Evolutionary conservation across 2,329 filamentous ascomycete species (phyloP).

Genomic region (Phaeosphaeria sp.): DNA sequence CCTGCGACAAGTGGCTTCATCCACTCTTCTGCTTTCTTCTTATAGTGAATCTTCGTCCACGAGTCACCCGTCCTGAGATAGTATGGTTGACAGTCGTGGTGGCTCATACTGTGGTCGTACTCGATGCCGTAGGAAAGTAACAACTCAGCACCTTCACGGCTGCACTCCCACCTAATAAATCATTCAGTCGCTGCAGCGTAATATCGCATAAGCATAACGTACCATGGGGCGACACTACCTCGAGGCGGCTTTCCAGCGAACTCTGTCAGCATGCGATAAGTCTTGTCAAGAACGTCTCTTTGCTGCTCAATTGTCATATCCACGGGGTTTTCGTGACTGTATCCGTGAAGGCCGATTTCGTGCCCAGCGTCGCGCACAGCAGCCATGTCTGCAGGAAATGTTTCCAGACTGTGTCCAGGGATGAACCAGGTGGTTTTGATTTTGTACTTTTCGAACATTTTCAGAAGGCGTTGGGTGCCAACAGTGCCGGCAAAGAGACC

Average conservation of each 20-base stretch:
- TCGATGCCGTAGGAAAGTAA: conserved; percentile 71
- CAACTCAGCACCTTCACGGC: conserved; percentile 69
- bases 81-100: conserved; percentile 70
- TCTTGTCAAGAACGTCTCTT: conserved; percentile 75
- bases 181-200: conserved; percentile 45
- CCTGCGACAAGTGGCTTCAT: conserved; percentile 71
- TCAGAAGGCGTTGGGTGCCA: conserved; percentile 71
- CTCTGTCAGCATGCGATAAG: conserved; percentile 73
- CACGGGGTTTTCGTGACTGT: conserved; percentile 73
- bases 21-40: conserved; percentile 66
- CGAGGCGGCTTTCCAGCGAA: conserved; percentile 74
- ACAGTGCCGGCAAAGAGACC: conserved; percentile 74
- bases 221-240: conserved; percentile 75
- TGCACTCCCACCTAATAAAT: conserved; percentile 66
- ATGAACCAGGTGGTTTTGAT: conserved; percentile 75
- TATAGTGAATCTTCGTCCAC: conserved; percentile 73
- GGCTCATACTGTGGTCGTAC: conserved; percentile 72
- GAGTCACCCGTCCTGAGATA: conserved; percentile 68
- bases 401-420: conserved; percentile 67
- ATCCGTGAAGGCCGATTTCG: conserved; percentile 71
- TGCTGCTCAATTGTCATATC: conserved; percentile 78
- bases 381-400: conserved; percentile 68
- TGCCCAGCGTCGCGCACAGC: conserved; percentile 67
- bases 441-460: conserved; percentile 73
- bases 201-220: not conserved